A percentile compares a stretch with the other conserved stretches of the same genome.
Evolutionary conservation across 2,329 filamentous ascomycete species (phyloP).

Genomic region (Fulvia fulva): DNA sequence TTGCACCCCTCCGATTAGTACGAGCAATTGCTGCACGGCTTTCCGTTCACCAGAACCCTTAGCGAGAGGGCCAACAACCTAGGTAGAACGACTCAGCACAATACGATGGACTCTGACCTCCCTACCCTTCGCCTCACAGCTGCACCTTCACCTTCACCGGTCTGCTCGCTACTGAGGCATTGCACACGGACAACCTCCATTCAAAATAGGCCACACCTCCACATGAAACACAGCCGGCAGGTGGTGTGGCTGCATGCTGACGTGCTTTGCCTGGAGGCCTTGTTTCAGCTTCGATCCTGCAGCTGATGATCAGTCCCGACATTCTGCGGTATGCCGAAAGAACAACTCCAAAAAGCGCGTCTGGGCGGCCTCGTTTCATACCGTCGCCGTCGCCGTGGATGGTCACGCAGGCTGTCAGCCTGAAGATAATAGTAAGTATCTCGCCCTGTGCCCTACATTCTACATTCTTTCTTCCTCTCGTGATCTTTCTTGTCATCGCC

Average conservation of each 20-base stretch:
- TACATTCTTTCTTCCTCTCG: not conserved
- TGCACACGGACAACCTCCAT: not conserved
- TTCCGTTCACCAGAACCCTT: too few relatives aligned
- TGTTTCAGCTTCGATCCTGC: not conserved
- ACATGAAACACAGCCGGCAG: not conserved
- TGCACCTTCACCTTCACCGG: not conserved
- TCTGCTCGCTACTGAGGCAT: not conserved
- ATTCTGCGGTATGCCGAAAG: not conserved
- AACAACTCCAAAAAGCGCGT: not conserved
- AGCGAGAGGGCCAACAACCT: too few relatives aligned
- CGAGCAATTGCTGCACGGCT: too few relatives aligned
- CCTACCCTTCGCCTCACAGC: not conserved
- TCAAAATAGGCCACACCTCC: not conserved
- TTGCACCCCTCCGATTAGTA: too few relatives aligned
- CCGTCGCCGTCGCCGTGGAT: not conserved
- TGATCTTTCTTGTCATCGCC: not conserved
- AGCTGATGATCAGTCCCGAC: not conserved
- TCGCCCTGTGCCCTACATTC: not conserved
- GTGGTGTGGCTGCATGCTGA: not conserved
- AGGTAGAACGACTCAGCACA: too few relatives aligned
- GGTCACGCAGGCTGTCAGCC: not conserved
- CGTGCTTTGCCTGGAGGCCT: not conserved
- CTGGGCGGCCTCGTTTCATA: not conserved
- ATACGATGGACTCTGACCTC: not conserved
- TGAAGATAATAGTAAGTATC: not conserved